A percentile compares a stretch with the other conserved stretches of the same genome.
These are phyloP conservation scores for Ganoderma sp. DNA, from an alignment of 1,284 basidiomycete genomes.

Conservation along the genomic window DNA sequence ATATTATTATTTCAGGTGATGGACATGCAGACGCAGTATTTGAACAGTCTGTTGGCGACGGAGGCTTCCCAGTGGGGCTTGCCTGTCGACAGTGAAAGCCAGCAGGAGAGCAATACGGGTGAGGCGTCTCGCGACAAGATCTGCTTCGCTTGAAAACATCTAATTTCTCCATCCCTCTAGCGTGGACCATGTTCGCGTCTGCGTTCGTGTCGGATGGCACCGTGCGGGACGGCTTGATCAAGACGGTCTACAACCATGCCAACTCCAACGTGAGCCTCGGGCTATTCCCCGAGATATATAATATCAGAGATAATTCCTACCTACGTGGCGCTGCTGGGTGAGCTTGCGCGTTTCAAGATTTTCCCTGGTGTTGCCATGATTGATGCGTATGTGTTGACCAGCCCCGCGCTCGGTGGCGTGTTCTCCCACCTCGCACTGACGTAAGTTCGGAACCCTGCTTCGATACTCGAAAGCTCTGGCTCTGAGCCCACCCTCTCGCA, in stretches of 20 bases:
- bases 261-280: slow-evolving; percentile 32
- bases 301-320: slow-evolving; percentile 20
- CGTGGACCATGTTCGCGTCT: slow-evolving; percentile 37
- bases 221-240: slow-evolving; percentile 34
- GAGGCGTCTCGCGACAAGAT: slow-evolving; percentile 17
- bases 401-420: slow-evolving; percentile 33
- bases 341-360: background rate
- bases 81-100: slow-evolving; percentile 26
- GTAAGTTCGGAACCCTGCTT: slow-evolving; percentile 8
- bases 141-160: background rate
- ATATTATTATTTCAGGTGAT: slow-evolving; percentile 15
- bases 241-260: slow-evolving; percentile 33
- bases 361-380: background rate
- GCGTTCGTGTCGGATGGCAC: slow-evolving; percentile 31
- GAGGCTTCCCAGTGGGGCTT: slow-evolving; percentile 24
- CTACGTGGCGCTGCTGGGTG: slow-evolving; percentile 31
- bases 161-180: slow-evolving; percentile 16
- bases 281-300: slow-evolving; percentile 33
- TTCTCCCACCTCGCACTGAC: slow-evolving; percentile 34
- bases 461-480: no score
- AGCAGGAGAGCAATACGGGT: slow-evolving; percentile 24
- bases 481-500: slow-evolving; percentile 8
- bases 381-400: slow-evolving; percentile 7
- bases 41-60: slow-evolving; percentile 15
- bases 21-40: slow-evolving; percentile 22